phyloP scores from a whole-genome alignment of 306 rosid species.

The Rubus idaeus region DNA sequence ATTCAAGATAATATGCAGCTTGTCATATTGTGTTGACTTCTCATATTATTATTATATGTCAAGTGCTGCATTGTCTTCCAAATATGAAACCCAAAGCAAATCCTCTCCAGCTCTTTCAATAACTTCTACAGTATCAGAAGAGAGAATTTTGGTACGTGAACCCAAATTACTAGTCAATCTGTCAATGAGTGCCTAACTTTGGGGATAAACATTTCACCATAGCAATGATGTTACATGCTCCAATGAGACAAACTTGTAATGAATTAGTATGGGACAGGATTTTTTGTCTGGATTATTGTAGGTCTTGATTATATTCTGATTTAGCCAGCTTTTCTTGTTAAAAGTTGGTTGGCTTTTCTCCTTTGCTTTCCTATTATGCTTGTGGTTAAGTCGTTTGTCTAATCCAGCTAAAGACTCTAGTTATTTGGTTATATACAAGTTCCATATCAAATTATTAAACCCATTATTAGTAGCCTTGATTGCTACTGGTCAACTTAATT shows the following conservation, averaged over 20 bases:
- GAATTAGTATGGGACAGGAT: not conserved
- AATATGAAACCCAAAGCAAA: not conserved
- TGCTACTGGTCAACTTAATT: not conserved
- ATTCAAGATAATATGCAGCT: not conserved
- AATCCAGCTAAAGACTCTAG: not conserved
- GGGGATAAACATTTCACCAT: conserved; percentile 1
- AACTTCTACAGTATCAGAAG: not conserved
- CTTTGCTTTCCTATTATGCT: conserved; percentile 19
- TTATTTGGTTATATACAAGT: too few relatives aligned
- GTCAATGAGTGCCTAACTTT: not conserved
- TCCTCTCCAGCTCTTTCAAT: conserved; percentile 17
- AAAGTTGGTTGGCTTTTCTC: conserved; percentile 19
- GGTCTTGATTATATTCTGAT: conserved; percentile 10
- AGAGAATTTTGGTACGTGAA: not conserved
- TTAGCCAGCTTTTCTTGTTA: not conserved
- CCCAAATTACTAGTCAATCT: not conserved
- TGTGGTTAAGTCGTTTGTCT: conserved; percentile 12
- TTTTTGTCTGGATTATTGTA: conserved; percentile 9
- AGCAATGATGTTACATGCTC: conserved; percentile 17
- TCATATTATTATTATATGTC: not conserved
- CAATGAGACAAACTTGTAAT: conserved; percentile 29
- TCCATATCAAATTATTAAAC: not conserved
- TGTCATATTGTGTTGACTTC: conserved; percentile 29
- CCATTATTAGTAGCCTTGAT: not conserved
- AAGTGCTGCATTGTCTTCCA: conserved; percentile 13